Conservation (phyloP, 768 basidiomycete species). For the Tephrocybe rancida region DNA sequence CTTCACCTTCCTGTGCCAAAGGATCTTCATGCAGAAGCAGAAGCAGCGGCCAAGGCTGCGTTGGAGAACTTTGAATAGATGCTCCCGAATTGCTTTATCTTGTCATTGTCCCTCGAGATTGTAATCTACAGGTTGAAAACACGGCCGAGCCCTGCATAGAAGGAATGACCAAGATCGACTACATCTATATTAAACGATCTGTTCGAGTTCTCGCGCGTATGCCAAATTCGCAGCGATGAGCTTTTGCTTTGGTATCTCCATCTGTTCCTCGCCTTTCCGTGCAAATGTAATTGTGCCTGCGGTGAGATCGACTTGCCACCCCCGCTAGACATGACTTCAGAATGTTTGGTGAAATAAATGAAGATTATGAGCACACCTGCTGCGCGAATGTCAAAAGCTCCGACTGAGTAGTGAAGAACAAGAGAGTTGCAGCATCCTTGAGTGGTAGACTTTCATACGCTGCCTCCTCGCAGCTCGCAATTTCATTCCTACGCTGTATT, state of each 20-base stretch:
- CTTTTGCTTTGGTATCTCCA: slow-evolving; percentile 85
- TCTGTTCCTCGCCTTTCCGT: slow-evolving; percentile 77
- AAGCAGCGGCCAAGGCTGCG: slow-evolving; percentile 83
- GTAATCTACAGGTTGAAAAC: slow-evolving; percentile 14
- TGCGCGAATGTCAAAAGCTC: slow-evolving; percentile 85
- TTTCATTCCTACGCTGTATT: slow-evolving; percentile 75
- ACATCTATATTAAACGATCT: slow-evolving; percentile 71
- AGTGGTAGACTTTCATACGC: slow-evolving; percentile 92
- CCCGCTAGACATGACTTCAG: slow-evolving; percentile 52
- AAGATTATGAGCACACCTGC: slow-evolving; percentile 49
- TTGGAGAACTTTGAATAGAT: slow-evolving; percentile 61
- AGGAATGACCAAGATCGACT: not conserved
- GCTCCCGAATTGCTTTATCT: slow-evolving; percentile 13
- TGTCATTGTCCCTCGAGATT: slow-evolving; percentile 7
- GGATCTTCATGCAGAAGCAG: slow-evolving; percentile 84
- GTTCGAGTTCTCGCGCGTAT: slow-evolving; percentile 89
- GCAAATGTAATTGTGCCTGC: slow-evolving; percentile 75
- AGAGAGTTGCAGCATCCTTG: slow-evolving; percentile 84
- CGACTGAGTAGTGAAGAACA: slow-evolving; percentile 86
- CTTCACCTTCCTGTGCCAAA: slow-evolving; percentile 83
- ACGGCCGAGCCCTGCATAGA: not conserved
- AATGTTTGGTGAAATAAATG: not conserved
- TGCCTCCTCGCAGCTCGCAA: slow-evolving; percentile 93
- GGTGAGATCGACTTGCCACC: slow-evolving; percentile 81
- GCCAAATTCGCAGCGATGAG: slow-evolving; percentile 75